These are phyloP conservation scores for Saccharomyces paradoxus DNA, from an alignment of 805 yeast species.

Conservation along the genomic window DNA sequence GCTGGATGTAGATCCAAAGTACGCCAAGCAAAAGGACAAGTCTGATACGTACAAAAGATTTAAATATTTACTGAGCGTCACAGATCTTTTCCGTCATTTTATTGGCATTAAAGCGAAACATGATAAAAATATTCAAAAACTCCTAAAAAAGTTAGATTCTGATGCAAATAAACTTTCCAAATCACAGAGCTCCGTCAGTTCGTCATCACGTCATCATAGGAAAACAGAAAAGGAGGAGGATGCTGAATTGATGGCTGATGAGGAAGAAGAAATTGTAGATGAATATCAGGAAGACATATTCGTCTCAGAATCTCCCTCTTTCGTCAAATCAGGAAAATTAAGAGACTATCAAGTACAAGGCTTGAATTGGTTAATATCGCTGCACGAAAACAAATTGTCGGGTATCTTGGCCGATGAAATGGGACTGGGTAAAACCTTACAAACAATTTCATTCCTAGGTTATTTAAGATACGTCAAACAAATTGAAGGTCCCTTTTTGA, in stretches of 20 bases:
- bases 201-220: conserved; percentile 46
- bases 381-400: conserved; percentile 79
- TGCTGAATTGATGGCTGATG: conserved; percentile 80
- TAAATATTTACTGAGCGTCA: conserved; percentile 69
- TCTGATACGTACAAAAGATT: conserved; percentile 73
- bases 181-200: conserved; percentile 18
- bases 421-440: conserved; percentile 96
- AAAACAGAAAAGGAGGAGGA: conserved; percentile 95
- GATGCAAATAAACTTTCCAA: conserved; percentile 34
- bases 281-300: conserved; percentile 48
- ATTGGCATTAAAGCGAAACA: conserved; percentile 73
- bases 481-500: conserved; percentile 82
- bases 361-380: conserved; percentile 83
- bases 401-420: conserved; percentile 97
- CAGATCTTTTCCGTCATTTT: conserved; percentile 82
- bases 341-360: conserved; percentile 94
- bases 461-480: conserved; percentile 70
- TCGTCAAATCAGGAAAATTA: conserved; percentile 58
- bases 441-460: conserved; percentile 87
- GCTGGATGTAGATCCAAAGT: conserved; percentile 46
- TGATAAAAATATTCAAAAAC: conserved; percentile 60
- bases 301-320: conserved; percentile 81
- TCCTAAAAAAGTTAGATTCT: conserved; percentile 47
- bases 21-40: conserved; percentile 45
- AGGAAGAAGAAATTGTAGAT: conserved; percentile 47